These are phyloP conservation scores for Fomitopsis palustris DNA, from an alignment of 1,284 basidiomycete genomes.

Conservation along the genomic window DNA sequence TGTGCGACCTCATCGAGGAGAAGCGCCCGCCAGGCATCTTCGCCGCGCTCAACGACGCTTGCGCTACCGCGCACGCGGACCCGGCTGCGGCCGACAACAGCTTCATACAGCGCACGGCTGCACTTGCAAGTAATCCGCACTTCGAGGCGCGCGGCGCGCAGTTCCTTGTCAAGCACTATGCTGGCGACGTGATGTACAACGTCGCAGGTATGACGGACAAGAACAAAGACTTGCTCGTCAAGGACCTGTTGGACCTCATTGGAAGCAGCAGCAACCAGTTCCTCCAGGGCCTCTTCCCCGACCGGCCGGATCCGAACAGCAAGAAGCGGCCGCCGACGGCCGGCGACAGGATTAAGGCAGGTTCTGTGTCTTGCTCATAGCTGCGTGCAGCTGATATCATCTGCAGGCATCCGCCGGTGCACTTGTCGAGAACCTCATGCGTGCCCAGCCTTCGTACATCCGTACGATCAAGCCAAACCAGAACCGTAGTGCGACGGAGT, in stretches of 20 bases:
- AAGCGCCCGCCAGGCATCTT: slow-evolving; percentile 96
- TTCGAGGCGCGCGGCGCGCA: slow-evolving; percentile 91
- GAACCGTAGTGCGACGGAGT: slow-evolving; percentile 91
- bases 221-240: slow-evolving; percentile 97
- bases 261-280: slow-evolving; percentile 80
- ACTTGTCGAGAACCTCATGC: slow-evolving; percentile 95
- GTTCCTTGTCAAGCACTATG: slow-evolving; percentile 93
- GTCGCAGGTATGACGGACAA: slow-evolving; percentile 99
- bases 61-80: slow-evolving; percentile 97
- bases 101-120: slow-evolving; percentile 89
- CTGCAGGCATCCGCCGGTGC: slow-evolving; percentile 73
- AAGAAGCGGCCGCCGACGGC: slow-evolving; percentile 99
- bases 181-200: slow-evolving; percentile 98
- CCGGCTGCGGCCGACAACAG: slow-evolving; percentile 96
- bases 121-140: slow-evolving; percentile 80
- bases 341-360: slow-evolving; percentile 94
- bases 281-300: slow-evolving; percentile 88
- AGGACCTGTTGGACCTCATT: slow-evolving; percentile 92
- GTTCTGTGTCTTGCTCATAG: slow-evolving; percentile 8
- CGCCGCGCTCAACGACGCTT: slow-evolving; percentile 96
- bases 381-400: slow-evolving; percentile 1
- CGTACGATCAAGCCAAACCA: slow-evolving; percentile 99
- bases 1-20: slow-evolving; percentile 98
- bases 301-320: slow-evolving; percentile 92
- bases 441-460: slow-evolving; percentile 96